Conservation (phyloP, 1,284 basidiomycete genomes). For the Trametes polyzona region DNA sequence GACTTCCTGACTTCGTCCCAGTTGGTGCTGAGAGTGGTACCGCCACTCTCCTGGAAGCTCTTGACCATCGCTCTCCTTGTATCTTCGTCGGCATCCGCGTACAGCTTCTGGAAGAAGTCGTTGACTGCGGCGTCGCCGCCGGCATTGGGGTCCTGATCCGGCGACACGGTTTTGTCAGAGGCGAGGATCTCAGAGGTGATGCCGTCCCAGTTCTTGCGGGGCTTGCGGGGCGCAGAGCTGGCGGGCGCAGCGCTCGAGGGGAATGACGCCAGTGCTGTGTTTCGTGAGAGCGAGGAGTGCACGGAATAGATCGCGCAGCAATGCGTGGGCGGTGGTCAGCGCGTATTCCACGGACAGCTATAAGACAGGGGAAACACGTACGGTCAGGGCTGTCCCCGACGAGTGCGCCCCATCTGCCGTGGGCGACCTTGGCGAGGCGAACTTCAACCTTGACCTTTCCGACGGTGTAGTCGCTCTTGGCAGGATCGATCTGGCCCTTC, state of each 20-base stretch:
- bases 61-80: conserved; percentile 95
- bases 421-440: conserved; percentile 62
- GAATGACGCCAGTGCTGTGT: conserved; percentile 37
- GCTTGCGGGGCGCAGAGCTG: conserved; percentile 37
- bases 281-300: background rate
- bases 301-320: background rate
- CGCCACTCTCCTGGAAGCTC: conserved; percentile 90
- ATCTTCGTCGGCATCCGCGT: conserved; percentile 85
- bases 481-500: conserved; percentile 77
- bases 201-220: conserved; percentile 82
- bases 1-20: conserved; percentile 85
- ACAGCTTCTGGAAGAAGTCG: conserved; percentile 84
- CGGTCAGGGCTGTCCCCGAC: conserved; percentile 76
- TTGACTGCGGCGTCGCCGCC: conserved; percentile 82
- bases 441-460: conserved; percentile 87
- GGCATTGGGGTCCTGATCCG: conserved; percentile 79
- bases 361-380: conserved; percentile 41
- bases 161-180: conserved; percentile 62
- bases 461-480: conserved; percentile 66
- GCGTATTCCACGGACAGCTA: conserved; percentile 4
- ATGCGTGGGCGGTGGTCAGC: background rate
- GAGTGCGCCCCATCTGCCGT: conserved; percentile 77
- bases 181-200: conserved; percentile 71
- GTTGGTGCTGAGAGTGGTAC: conserved; percentile 92
- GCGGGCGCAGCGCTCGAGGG: conserved; percentile 37